Base-by-base conservation (phyloP, 1,284 basidiomycete species). In the Meripilus lineatus region DNA sequence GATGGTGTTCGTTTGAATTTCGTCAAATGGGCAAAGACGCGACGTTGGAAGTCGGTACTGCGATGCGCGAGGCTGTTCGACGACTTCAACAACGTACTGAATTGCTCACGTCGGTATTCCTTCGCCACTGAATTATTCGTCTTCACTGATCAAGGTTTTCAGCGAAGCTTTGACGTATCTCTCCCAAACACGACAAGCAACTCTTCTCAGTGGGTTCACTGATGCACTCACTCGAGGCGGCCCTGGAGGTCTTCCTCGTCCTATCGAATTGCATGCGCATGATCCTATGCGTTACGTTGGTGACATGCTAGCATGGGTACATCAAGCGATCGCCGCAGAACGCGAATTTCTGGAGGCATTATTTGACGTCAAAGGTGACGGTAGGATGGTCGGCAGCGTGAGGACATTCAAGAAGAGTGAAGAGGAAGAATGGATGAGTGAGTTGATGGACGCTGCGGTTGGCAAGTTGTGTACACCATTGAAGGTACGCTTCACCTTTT, bases 301-400 rank as follows among this genome's bases (percentile, higher is more conserved):
- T 15, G 95, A 98, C 63, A 98, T 99, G 91, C 80, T 99, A 3
- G 95, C 94, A 0, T 99, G 95, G 96, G 84, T 98, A 1, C 95
- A 99, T 65, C 96, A 99, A 49, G 79, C 88, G 0, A 93, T 96
- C 47, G 95, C 95, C 0, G 87, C 85, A 3, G 95, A 99, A 63
- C 84, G 87, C 40, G 96, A 99, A 65, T 92, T 93, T 57, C 72
- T 97, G 17, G 92, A 95, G 57, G 72, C 79, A 23, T 64, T 96
- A 28, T 95, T 96, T 54, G 84, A 79, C 6, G 60, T 91, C 40
- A 77, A 74, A 44, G 69, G 67, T 23, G 81, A 82, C 32, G 59
- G 74, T 3, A 69, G 85, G 38, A 87, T 93, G 81, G 84, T 94
- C 36, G 92, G 89, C 18, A 79, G 82, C 42, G 72, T 81, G 22